Percentiles rank a stretch among this genome's conserved stretches.
phyloP scores from a whole-genome alignment of 306 rosid species.

The Corylus americana region DNA sequence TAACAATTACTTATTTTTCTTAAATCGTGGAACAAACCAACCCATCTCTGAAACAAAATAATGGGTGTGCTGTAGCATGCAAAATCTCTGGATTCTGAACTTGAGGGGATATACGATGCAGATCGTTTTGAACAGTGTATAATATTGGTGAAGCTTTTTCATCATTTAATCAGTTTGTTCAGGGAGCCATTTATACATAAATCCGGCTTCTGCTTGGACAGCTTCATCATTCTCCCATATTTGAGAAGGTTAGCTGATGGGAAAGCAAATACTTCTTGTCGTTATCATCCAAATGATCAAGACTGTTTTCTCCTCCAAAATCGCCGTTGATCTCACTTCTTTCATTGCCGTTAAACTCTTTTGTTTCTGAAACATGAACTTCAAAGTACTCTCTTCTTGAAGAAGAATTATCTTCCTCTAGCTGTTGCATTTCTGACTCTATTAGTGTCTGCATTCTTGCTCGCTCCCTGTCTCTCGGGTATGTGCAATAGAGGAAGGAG shows the following conservation, averaged over 20 bases:
- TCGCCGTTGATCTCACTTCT: conserved; percentile 25
- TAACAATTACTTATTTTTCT: neutral
- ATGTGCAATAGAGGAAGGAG: conserved; percentile 72
- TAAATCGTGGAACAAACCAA: neutral
- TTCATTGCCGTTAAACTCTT: conserved; percentile 22
- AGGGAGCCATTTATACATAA: neutral
- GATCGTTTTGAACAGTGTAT: no score
- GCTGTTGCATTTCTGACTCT: conserved; percentile 68
- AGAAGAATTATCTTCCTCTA: conserved; percentile 32
- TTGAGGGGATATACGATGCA: no score
- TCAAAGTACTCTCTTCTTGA: conserved; percentile 25
- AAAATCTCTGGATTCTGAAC: neutral
- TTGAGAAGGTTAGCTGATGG: conserved; percentile 24
- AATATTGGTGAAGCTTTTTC: neutral
- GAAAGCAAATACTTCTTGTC: conserved; percentile 50
- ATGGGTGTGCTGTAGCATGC: neutral
- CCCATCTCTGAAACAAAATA: neutral
- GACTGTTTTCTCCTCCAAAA: conserved; percentile 30
- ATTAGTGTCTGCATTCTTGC: conserved; percentile 63
- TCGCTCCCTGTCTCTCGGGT: conserved; percentile 86
- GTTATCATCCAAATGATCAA: conserved; percentile 32
- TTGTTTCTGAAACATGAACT: conserved; percentile 29
- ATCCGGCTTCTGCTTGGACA: neutral
- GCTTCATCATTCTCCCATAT: conserved; percentile 6
- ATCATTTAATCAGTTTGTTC: neutral